Base-by-base conservation (phyloP, 2,329 filamentous ascomycete genomes). In the Knoxdaviesia capensis region DNA sequence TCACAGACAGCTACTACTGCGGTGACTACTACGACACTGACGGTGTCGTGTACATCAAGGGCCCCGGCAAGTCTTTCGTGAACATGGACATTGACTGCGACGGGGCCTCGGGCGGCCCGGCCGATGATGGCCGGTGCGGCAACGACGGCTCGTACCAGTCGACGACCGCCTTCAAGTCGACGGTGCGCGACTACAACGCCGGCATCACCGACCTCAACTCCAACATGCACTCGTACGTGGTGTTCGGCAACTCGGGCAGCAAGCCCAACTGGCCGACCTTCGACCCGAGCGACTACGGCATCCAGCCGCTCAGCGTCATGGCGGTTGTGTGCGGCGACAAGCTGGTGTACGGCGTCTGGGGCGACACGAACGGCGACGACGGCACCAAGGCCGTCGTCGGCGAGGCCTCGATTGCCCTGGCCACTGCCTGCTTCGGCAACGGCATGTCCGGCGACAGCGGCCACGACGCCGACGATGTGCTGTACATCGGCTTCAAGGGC, bases 71-170 rank as follows among this genome's bases (percentile, higher is more conserved):
- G 28, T 48, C 59, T 34, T 56, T 72, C 35, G 62, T 58, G 41
- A 65, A 74, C 53, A 71, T 74, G 65, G 70, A 74, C 48, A 59
- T 74, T 42, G 69, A 72, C 55, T 75, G 71, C 49, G 70, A 75
- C 48, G 71, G 71, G 28, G 50, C 57, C 6, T 60, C 68, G 43
- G 52, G 55, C 28, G 56, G 58, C 6, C 48, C 55, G 31, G 57
- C 56, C 34, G 57, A 61, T 43, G 62, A 60, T 31, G 63, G 64
- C 2, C 59, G 60, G 36, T 73, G 69, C 48, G 57, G 51, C 33
- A 58, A 54, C 11, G 65, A 63, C 7, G 52, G 47, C 11, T 63
- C 65, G 42, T 62, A 58, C 2, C 65, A 69, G 49, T 54, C 53
- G 34, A 48, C 61, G 44, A 73, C 70, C 1, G 58, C 65, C 0